phyloP scores from a whole-genome alignment of 169 alveolate genomes.

The Plasmodium inui region DNA sequence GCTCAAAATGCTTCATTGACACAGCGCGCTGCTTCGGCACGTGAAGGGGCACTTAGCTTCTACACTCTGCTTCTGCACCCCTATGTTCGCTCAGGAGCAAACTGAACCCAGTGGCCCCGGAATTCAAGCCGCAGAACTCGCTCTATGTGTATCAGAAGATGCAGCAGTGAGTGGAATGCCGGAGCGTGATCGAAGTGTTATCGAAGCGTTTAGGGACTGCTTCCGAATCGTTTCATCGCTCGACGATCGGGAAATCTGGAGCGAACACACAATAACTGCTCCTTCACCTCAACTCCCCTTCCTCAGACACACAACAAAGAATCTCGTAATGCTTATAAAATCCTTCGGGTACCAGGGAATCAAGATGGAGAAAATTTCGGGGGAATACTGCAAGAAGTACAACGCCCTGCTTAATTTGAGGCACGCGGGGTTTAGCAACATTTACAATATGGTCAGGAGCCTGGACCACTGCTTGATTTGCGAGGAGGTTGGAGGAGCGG shows the following conservation, averaged over 20 bases:
- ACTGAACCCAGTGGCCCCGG: constrained; percentile 68
- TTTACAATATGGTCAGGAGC: constrained; percentile 35
- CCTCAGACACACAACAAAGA: constrained; percentile 41
- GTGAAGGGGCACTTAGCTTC: background rate
- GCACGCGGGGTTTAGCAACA: constrained; percentile 59
- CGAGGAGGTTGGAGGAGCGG: background rate
- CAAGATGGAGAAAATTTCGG: constrained; percentile 45
- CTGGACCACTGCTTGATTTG: constrained; percentile 33
- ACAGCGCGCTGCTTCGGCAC: background rate
- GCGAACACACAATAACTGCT: background rate
- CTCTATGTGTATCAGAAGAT: constrained; percentile 46
- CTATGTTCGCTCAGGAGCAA: constrained; percentile 32
- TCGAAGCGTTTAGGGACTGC: too few species aligned
- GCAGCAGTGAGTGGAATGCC: constrained; percentile 34
- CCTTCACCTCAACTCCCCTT: background rate
- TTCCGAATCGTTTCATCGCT: background rate
- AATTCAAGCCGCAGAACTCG: constrained; percentile 64
- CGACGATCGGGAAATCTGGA: background rate
- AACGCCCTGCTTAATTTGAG: constrained; percentile 41
- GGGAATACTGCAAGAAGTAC: constrained; percentile 62
- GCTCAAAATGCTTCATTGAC: background rate
- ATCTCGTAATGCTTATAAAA: constrained; percentile 21
- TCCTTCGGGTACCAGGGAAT: constrained; percentile 64
- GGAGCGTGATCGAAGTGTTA: background rate
- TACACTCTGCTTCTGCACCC: background rate